Conservation (phyloP, 1,284 basidiomycete genomes). For the Ganoderma lucidum region DNA sequence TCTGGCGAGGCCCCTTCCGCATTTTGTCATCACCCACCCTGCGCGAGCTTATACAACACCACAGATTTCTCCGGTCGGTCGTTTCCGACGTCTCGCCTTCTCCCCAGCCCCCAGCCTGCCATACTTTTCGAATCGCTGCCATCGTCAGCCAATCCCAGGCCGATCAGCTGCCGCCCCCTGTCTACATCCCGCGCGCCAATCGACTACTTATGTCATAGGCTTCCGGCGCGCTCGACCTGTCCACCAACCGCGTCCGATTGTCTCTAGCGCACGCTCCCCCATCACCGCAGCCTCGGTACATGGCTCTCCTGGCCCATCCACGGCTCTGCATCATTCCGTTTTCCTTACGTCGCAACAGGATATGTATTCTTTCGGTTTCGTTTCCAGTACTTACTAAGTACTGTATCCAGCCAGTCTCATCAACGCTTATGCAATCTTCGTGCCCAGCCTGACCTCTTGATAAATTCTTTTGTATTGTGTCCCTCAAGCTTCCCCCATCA, state of each 20-base stretch:
- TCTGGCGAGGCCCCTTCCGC: not conserved
- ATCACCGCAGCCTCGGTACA: slow-evolving; percentile 2
- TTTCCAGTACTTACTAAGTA: not conserved
- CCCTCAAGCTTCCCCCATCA: not conserved
- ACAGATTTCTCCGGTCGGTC: not conserved
- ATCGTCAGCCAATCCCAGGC: not conserved
- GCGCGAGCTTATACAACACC: not conserved
- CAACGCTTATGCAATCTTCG: not conserved
- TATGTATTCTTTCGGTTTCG: not conserved
- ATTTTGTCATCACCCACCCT: not conserved
- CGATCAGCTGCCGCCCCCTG: not conserved
- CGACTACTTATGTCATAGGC: not conserved
- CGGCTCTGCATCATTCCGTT: not conserved
- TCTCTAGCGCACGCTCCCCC: not conserved
- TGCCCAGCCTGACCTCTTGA: not conserved
- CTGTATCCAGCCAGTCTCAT: not conserved
- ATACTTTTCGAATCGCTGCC: not conserved
- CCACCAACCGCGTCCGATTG: not conserved
- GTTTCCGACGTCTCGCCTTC: not conserved
- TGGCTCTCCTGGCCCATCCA: not conserved
- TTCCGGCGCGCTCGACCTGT: not conserved
- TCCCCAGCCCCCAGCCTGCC: not conserved
- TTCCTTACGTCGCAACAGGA: not conserved
- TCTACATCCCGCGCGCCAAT: not conserved
- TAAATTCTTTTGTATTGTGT: not conserved